Percentiles rank a stretch among this genome's conserved stretches.
These are phyloP conservation scores for Podosphaera fusca DNA, from an alignment of 2,329 filamentous ascomycete genomes.

Conservation along the genomic window DNA sequence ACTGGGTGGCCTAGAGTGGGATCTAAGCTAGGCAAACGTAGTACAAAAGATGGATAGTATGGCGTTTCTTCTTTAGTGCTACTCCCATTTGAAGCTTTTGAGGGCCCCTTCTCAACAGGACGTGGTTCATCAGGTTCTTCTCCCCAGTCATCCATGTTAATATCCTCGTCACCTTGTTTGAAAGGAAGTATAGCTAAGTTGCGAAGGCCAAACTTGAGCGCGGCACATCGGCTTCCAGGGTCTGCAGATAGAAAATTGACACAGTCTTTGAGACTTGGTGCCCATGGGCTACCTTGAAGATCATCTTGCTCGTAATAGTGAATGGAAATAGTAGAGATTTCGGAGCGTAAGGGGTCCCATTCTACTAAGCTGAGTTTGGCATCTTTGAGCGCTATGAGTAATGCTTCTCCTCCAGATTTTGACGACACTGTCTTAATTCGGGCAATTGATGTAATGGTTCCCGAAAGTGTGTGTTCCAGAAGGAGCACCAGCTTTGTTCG, in stretches of 20 bases:
- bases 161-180: constrained; percentile 61
- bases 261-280: constrained; percentile 48
- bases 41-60: constrained; percentile 78
- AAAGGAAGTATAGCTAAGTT: constrained; percentile 90
- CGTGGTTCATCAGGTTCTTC: constrained; percentile 52
- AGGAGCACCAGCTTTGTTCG: constrained; percentile 64
- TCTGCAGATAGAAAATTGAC: constrained; percentile 70
- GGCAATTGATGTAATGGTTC: constrained; percentile 63
- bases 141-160: constrained; percentile 82
- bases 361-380: constrained; percentile 83
- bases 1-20: constrained; percentile 70
- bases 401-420: constrained; percentile 58
- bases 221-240: constrained; percentile 77
- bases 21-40: constrained; percentile 74
- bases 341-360: constrained; percentile 67
- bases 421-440: constrained; percentile 51
- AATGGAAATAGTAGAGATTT: constrained; percentile 73
- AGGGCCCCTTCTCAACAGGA: constrained; percentile 23
- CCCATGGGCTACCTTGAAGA: constrained; percentile 61
- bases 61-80: constrained; percentile 30
- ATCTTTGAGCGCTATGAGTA: constrained; percentile 68
- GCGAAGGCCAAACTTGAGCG: constrained; percentile 72
- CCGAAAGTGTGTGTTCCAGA: constrained; percentile 62
- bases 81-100: constrained; percentile 12
- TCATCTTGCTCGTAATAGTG: constrained; percentile 97